phyloP scores from a whole-genome alignment of 768 basidiomycete genomes.

The Gelatoporia subvermispora region DNA sequence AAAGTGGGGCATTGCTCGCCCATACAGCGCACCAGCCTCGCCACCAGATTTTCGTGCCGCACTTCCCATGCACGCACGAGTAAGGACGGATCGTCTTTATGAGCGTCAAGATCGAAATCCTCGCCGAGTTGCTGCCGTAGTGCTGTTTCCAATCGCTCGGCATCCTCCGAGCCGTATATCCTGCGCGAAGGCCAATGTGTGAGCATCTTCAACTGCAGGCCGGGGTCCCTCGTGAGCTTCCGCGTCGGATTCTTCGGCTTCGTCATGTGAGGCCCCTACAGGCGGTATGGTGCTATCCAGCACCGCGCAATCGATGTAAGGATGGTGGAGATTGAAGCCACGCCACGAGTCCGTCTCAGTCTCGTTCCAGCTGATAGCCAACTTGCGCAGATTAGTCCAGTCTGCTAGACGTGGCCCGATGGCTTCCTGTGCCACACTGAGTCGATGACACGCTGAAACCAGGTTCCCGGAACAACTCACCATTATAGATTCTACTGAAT shows the following conservation, averaged over 20 bases:
- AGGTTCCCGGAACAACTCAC: background rate
- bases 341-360: background rate
- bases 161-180: no score
- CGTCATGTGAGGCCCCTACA: no score
- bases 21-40: background rate
- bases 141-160: no score
- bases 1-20: slow-evolving; percentile 8
- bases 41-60: background rate
- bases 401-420: background rate
- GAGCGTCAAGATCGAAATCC: background rate
- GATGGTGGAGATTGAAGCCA: no score
- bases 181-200: no score
- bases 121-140: no score
- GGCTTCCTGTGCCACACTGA: background rate
- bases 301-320: no score
- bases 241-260: no score
- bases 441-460: background rate
- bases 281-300: no score
- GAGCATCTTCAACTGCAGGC: no score
- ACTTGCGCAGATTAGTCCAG: background rate
- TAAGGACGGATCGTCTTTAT: background rate
- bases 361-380: background rate
- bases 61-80: background rate
- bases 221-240: no score
- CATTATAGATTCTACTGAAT: background rate